Percentiles rank a stretch among this genome's conserved stretches.
phyloP scores from a whole-genome alignment of 139 green algal species.

The Cymbomonas tetramitiformis region DNA sequence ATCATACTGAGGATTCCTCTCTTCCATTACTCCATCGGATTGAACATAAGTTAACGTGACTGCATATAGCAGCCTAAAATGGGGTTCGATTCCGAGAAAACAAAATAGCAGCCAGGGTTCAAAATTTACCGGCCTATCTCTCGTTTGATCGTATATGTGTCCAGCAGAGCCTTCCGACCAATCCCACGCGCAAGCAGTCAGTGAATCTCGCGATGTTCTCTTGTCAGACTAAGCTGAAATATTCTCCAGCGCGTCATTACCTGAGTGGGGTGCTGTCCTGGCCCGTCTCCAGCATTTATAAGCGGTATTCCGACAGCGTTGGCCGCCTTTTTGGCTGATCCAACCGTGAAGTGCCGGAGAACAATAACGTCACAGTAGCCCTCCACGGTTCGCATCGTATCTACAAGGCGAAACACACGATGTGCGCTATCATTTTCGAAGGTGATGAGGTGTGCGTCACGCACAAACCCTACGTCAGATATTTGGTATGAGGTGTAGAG shows the following conservation, averaged over 20 bases:
- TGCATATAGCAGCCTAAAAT: too few relatives aligned
- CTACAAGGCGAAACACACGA: too few relatives aligned
- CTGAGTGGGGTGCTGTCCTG: constrained; percentile 94
- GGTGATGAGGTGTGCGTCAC: too few relatives aligned
- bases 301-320: constrained; percentile 66
- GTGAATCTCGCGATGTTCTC: background rate
- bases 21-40: too few relatives aligned
- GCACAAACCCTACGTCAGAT: too few relatives aligned
- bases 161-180: constrained; percentile 73
- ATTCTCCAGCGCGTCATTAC: constrained; percentile 4
- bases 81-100: too few relatives aligned
- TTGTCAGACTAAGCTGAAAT: background rate
- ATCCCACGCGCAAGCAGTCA: background rate
- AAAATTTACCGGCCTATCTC: constrained; percentile 39
- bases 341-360: constrained; percentile 77
- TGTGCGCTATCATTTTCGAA: too few relatives aligned
- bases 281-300: constrained; percentile 91
- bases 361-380: constrained; percentile 90
- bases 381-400: constrained; percentile 93
- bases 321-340: constrained; percentile 60
- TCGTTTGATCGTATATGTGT: constrained; percentile 92
- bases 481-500: too few relatives aligned
- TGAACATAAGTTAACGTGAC: too few relatives aligned
- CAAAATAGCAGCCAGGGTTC: too few relatives aligned
- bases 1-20: too few relatives aligned